These are phyloP conservation scores for Oryza meridionalis DNA, from an alignment of 176 grass and related monocot species.

Conservation along the genomic window DNA sequence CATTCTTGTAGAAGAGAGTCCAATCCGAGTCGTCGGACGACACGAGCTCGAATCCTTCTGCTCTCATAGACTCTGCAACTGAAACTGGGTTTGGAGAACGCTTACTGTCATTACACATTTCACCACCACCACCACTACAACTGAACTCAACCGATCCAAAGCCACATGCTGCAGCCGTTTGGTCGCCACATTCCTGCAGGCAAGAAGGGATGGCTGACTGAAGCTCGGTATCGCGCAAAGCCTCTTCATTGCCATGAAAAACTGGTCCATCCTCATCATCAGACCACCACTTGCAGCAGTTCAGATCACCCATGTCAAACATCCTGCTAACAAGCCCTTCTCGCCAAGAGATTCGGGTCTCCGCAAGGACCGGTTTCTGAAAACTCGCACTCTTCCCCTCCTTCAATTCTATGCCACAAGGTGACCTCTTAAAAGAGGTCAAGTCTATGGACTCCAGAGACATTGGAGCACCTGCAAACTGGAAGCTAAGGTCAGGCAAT, in stretches of 20 bases:
- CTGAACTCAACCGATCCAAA: constrained; percentile 65
- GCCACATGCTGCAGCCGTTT: constrained; percentile 27
- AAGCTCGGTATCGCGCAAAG: constrained; percentile 14
- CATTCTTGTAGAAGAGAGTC: constrained; percentile 79
- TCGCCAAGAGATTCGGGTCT: constrained; percentile 82
- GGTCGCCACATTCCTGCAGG: constrained; percentile 36
- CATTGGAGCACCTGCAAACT: constrained; percentile 45
- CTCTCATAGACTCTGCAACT: constrained; percentile 70
- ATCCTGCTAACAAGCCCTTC: constrained; percentile 93
- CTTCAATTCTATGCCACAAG: constrained; percentile 38
- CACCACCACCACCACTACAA: constrained; percentile 12
- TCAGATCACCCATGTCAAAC: constrained; percentile 76
- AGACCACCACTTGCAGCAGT: constrained; percentile 75
- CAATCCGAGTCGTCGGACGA: constrained; percentile 82
- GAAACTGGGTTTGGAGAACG: constrained; percentile 13
- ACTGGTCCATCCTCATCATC: constrained; percentile 68
- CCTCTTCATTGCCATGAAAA: not conserved
- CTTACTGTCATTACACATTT: constrained; percentile 31
- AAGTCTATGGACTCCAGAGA: constrained; percentile 76
- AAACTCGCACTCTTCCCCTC: constrained; percentile 36
- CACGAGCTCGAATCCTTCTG: constrained; percentile 70
- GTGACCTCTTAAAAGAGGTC: constrained; percentile 63
- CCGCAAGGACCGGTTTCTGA: constrained; percentile 7
- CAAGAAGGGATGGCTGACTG: constrained; percentile 30
- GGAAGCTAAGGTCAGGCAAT: constrained; percentile 70